Conservation (phyloP, 495 filamentous ascomycete genomes). For the Podospora pseudocomata region DNA sequence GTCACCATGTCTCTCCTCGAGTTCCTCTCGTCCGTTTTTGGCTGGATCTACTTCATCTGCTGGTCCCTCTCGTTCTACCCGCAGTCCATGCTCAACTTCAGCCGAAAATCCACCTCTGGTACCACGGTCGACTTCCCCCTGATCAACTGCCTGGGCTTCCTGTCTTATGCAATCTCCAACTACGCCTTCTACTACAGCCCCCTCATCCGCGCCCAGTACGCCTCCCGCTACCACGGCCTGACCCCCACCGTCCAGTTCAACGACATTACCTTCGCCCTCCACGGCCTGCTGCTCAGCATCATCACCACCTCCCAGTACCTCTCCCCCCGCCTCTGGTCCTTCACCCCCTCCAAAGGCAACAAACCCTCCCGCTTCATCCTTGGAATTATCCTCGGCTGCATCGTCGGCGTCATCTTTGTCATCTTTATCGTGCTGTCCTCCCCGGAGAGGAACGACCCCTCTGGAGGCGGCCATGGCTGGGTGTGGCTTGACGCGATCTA, state of each 20-base stretch:
- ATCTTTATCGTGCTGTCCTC: constrained; percentile 54
- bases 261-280: constrained; percentile 79
- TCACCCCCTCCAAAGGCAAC: constrained; percentile 52
- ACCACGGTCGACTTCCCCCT: constrained; percentile 82
- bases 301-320: constrained; percentile 72
- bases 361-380: constrained; percentile 61
- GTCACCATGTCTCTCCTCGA: constrained; percentile 18
- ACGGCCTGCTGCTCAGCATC: constrained; percentile 66
- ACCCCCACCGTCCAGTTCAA: constrained; percentile 85
- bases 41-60: constrained; percentile 61
- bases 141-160: constrained; percentile 79
- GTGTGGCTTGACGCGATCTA: constrained; percentile 60
- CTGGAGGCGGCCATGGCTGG: constrained; percentile 30
- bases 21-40: constrained; percentile 51
- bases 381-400: constrained; percentile 62
- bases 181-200: constrained; percentile 71
- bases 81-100: constrained; percentile 73
- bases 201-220: constrained; percentile 76
- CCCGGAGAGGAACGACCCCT: constrained; percentile 44
- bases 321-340: constrained; percentile 68
- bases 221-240: constrained; percentile 65
- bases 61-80: constrained; percentile 94
- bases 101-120: constrained; percentile 70
- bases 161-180: constrained; percentile 73
- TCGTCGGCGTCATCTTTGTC: constrained; percentile 55